Percentiles rank a stretch among this genome's conserved stretches.
Evolutionary conservation across 352 stramenopile genomes (phyloP).

Genomic region (Globisporangium rhizosaccharum): DNA sequence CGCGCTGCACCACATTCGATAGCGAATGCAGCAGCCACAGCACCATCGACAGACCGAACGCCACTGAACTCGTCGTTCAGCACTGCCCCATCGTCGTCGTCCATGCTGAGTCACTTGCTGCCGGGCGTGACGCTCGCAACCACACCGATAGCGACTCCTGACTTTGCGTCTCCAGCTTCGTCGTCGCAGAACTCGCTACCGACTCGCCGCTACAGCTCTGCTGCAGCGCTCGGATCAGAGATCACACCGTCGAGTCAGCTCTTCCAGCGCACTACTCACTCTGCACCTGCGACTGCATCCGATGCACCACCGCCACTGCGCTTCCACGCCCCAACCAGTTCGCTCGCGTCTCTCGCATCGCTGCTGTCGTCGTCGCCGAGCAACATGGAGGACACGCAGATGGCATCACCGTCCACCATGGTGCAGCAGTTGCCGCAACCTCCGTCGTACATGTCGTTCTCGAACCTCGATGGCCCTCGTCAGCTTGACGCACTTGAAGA

Average conservation of each 20-base stretch:
- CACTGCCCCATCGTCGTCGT: neutral
- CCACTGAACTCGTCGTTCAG: neutral
- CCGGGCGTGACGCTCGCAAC: neutral
- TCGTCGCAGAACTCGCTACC: neutral
- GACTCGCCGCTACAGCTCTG: neutral
- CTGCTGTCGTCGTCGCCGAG: neutral
- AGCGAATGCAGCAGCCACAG: neutral
- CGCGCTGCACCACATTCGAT: neutral
- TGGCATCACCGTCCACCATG: too few relatives aligned
- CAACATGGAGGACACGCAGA: neutral
- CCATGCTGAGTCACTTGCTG: neutral
- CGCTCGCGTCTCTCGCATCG: conserved; percentile 1
- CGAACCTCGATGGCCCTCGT: too few relatives aligned
- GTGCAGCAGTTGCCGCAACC: too few relatives aligned
- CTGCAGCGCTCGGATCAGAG: neutral
- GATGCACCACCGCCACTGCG: neutral
- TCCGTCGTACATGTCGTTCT: too few relatives aligned
- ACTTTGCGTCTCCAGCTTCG: too few relatives aligned
- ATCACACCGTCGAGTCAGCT: neutral
- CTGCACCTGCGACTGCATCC: neutral
- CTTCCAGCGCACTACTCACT: neutral
- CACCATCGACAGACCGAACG: neutral
- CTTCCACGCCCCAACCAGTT: neutral
- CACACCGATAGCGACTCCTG: neutral
- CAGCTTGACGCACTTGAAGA: too few relatives aligned